Evolutionary conservation across 2,329 filamentous ascomycete species (phyloP), one percentile per base, ranked within the genome.

Genomic region (Exophiala dermatitidis): DNA sequence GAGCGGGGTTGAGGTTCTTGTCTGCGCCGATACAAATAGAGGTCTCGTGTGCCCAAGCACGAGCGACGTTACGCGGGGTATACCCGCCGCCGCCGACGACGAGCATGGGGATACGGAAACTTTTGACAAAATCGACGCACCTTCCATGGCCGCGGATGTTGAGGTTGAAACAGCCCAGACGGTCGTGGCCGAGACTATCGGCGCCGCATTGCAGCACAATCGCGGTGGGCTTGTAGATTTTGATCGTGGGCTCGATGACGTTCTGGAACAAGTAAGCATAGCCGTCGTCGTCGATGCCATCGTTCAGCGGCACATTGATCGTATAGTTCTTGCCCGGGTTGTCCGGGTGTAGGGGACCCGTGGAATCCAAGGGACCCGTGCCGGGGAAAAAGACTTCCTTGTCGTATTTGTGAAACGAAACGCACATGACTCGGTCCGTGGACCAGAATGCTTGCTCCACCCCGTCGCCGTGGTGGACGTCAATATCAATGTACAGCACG

Each of bases 401-500:
- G 64, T 95, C 90, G 71, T 93, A 97, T 70, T 97, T 96, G 76
- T 98, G 93, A 70, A 95, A 96, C 31, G 89, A 95, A 36, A 94
- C 83, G 0, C 91, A 96, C 77, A 95, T 88, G 61, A 95, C 89
- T 52, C 89, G 82, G 67, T 94, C 88, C 26, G 88, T 90, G 6
- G 87, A 90, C 73, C 88, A 90, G 67, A 95, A 95, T 2, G 89
- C 89, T 70, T 94, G 86, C 68, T 95, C 89, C 12, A 95, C 89
- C 47, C 89, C 89, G 67, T 95, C 89, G 57, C 89, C 89, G 61
- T 95, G 89, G 67, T 95, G 89, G 1, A 95, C 88, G 67, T 95
- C 89, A 62, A 95, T 94, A 67, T 95, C 89, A 69, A 97, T 90
- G 70, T 97, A 96, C 53, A 97, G 77, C 5, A 97, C 90, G 46